Evolutionary conservation across 257 asterid species (phyloP), one percentile per base, ranked within the genome.

Genomic region (Solanum rostratum): DNA sequence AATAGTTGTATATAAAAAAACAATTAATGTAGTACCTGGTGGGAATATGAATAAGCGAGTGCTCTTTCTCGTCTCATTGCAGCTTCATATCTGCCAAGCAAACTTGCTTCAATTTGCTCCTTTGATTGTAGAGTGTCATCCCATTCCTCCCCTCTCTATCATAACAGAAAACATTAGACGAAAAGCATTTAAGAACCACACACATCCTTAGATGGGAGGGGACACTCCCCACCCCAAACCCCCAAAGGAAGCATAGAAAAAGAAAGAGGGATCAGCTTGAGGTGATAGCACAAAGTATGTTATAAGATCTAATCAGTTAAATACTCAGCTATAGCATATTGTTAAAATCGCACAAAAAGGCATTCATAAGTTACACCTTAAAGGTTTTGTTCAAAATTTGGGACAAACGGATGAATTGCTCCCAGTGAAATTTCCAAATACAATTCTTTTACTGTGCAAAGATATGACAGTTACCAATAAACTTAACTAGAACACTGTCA

Each of bases 111-210:
- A 30, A 79, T 46, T 85, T 85, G 65, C 81, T 85, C 87, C 30
- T 85, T 85, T 22, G 87, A 85, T 55, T 85, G 87, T 68, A 85
- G 43, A 79, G 81, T 85, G 37, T 80, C 73, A 63, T 85, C 81
- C 87, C 87, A 85, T 7, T 85, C 87, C 84, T 85, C 84, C 45
- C 87, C 87, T 62, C 57, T 79, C 87, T 85, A 63, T 85, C 84
- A 80, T 24, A 79, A 63, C 53, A 52, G n/a, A 22, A 45, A 15
- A 49, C 30, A 24, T 83, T 30, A 83, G 43, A 68, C 0, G 14
- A 49, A 13, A 22, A 3, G 50, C 68, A 16, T 18, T 37, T 11
- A 30, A 37, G 8, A 83, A 68, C 62, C 10, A 13, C 10, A 22
- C 81, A 73, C 30, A 13, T 0, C 59, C 59, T 24, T 7, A 73